These are phyloP conservation scores for Fusarium sacchari DNA, from an alignment of 2,329 filamentous ascomycete genomes.

Conservation along the genomic window DNA sequence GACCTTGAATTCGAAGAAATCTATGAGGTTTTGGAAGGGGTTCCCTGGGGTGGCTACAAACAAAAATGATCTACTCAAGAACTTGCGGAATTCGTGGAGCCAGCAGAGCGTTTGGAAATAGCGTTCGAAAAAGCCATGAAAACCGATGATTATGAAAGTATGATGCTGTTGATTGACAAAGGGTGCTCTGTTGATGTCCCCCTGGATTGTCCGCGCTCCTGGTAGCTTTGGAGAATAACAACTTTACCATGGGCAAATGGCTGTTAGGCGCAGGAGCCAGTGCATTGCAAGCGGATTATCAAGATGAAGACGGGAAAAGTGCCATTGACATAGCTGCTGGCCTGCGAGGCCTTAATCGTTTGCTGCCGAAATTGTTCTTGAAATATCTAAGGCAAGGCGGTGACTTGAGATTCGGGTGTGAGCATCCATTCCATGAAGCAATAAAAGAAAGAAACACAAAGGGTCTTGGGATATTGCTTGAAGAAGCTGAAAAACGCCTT, in stretches of 20 bases:
- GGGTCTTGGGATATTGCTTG: background rate
- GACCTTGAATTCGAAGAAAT: background rate
- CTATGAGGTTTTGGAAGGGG: background rate
- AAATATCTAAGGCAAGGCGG: background rate
- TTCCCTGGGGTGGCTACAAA: no score
- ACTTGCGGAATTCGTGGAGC: background rate
- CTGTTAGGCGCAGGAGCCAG: constrained; percentile 44
- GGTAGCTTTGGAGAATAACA: background rate
- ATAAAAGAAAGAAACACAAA: accelerated
- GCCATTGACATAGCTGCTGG: background rate
- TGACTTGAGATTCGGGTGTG: background rate
- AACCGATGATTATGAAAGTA: background rate
- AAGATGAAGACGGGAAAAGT: no score
- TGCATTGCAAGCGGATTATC: constrained; percentile 8
- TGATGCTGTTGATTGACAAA: constrained; percentile 35
- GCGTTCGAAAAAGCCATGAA: background rate
- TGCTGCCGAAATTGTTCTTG: background rate
- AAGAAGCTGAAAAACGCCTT: no score
- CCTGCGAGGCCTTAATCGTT: accelerated
- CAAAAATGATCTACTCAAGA: no score
- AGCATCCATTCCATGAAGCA: background rate
- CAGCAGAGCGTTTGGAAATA: background rate
- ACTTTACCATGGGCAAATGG: background rate
- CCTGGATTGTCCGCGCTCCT: background rate
- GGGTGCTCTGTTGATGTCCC: background rate